Evolutionary conservation across 441 rosid genomes (phyloP).

Genomic region (Manihot esculenta): DNA sequence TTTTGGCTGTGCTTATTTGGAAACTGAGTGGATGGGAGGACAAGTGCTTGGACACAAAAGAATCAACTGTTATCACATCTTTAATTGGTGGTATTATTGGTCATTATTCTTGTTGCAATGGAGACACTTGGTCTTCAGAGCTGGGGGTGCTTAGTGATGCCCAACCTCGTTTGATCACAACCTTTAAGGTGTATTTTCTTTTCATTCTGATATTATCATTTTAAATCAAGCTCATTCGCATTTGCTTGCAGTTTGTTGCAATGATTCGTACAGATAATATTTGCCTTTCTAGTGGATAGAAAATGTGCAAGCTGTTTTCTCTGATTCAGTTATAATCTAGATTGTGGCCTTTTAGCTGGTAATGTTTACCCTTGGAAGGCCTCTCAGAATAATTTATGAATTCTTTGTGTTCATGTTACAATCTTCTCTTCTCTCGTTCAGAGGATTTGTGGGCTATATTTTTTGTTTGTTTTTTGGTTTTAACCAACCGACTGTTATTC

Average conservation of each 20-base stretch:
- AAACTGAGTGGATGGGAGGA: conserved; percentile 61
- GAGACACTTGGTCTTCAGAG: conserved; percentile 97
- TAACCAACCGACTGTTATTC: neutral
- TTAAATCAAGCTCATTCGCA: neutral
- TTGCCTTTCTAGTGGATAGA: neutral
- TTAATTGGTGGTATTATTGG: conserved; percentile 85
- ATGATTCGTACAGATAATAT: neutral
- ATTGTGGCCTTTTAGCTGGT: neutral
- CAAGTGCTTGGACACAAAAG: conserved; percentile 62
- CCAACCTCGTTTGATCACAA: conserved; percentile 87
- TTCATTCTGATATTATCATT: conserved; percentile 2
- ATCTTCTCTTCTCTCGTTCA: neutral
- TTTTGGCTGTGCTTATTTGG: conserved; percentile 49
- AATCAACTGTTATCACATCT: conserved; percentile 49
- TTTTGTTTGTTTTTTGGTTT: neutral
- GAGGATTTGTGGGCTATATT: too few relatives aligned
- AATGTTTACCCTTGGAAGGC: neutral
- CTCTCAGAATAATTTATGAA: conserved; percentile 4
- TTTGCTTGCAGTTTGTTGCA: neutral
- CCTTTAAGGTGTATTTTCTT: conserved; percentile 60
- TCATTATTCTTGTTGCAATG: conserved; percentile 82
- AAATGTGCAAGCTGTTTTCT: neutral
- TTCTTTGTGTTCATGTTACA: neutral
- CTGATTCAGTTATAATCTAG: neutral
- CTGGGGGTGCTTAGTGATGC: conserved; percentile 84